Conservation (phyloP, 2,329 filamentous ascomycete genomes). For the Botrytis tulipae region DNA sequence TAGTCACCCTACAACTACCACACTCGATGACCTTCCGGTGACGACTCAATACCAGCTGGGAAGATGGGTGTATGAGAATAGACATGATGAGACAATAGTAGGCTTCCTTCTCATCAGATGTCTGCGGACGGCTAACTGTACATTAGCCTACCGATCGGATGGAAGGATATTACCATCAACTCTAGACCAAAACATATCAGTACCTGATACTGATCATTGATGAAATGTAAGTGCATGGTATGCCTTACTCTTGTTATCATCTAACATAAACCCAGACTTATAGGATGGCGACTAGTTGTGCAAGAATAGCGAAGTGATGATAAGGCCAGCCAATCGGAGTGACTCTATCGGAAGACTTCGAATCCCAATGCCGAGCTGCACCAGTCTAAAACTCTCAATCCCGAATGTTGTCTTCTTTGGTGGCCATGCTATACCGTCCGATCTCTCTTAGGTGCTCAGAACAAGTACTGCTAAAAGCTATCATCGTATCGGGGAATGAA, state of each 20-base stretch:
- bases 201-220: neutral
- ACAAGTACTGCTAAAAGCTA: neutral
- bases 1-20: neutral
- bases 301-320: conserved; percentile 7
- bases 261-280: neutral
- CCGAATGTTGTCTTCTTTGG: neutral
- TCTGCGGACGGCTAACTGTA: neutral
- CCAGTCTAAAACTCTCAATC: neutral
- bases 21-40: neutral
- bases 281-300: neutral
- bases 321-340: neutral
- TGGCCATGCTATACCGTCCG: neutral
- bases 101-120: neutral
- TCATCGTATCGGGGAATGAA: neutral
- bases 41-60: neutral
- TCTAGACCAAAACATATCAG: neutral
- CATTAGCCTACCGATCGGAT: neutral
- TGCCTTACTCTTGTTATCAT: neutral
- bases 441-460: neutral
- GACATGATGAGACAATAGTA: neutral
- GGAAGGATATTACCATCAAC: neutral
- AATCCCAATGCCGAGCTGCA: neutral
- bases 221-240: neutral
- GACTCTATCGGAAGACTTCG: neutral
- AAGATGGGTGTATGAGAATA: neutral